These are phyloP conservation scores for Echinosophora koreensis DNA, from an alignment of 306 rosid species.

Conservation along the genomic window DNA sequence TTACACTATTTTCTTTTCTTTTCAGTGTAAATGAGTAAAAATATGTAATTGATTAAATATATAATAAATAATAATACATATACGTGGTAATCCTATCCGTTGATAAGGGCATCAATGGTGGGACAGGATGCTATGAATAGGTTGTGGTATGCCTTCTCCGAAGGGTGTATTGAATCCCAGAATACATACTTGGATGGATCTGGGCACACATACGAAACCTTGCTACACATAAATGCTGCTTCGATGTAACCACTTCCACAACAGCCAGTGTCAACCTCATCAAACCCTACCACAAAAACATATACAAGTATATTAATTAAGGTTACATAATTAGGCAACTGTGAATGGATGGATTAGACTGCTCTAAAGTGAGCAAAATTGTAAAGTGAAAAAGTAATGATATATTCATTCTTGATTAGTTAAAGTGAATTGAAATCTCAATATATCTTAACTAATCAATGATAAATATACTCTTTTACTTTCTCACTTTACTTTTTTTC, in stretches of 20 bases:
- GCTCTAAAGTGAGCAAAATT: too few species aligned
- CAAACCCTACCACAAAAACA: conserved; percentile 57
- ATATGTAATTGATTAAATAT: too few species aligned
- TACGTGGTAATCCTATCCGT: conserved; percentile 2
- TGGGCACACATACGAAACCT: conserved; percentile 51
- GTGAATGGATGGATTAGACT: too few species aligned
- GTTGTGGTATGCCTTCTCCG: conserved; percentile 56
- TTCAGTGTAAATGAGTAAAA: background rate
- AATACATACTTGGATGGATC: conserved; percentile 70
- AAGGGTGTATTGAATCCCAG: conserved; percentile 82
- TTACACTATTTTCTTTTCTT: background rate
- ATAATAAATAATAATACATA: too few species aligned
- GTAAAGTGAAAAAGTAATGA: too few species aligned
- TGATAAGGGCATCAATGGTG: conserved; percentile 52
- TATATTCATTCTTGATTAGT: too few species aligned
- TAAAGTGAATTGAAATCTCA: too few species aligned
- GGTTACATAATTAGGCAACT: background rate
- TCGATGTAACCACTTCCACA: conserved; percentile 76
- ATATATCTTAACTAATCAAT: too few species aligned
- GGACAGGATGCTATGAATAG: conserved; percentile 45
- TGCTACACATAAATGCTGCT: conserved; percentile 60
- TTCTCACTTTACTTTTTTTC: too few species aligned
- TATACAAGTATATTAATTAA: background rate
- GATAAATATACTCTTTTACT: too few species aligned
- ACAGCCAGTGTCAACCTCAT: conserved; percentile 60